Conservation (phyloP, 2,329 filamentous ascomycete genomes). For the Lachnellula arida region DNA sequence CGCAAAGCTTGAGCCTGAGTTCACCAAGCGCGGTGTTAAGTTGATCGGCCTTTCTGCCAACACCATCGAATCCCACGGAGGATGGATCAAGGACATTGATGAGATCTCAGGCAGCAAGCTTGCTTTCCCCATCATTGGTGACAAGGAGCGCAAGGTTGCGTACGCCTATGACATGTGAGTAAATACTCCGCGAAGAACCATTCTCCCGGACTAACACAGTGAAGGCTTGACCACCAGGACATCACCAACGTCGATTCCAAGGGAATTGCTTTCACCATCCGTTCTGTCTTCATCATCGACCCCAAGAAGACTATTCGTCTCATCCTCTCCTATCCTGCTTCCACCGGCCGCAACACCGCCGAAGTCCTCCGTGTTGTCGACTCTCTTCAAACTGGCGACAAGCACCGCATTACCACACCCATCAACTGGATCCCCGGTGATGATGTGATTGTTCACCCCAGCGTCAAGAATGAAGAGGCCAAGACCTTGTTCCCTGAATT, state of each 20-base stretch:
- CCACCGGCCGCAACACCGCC: conserved; percentile 76
- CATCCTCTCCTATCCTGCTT: conserved; percentile 89
- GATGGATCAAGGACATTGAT: conserved; percentile 87
- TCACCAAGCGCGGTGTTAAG: conserved; percentile 81
- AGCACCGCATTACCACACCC: conserved; percentile 81
- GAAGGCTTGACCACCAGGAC: conserved; percentile 72
- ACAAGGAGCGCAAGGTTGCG: conserved; percentile 73
- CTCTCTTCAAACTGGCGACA: conserved; percentile 78
- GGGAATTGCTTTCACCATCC: conserved; percentile 89
- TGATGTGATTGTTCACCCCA: conserved; percentile 87
- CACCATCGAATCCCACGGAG: conserved; percentile 74
- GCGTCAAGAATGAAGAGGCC: conserved; percentile 78
- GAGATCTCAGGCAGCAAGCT: conserved; percentile 69
- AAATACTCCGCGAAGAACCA: neutral
- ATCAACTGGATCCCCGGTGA: conserved; percentile 88
- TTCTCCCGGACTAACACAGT: neutral
- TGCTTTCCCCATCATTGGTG: conserved; percentile 75
- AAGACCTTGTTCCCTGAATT: conserved; percentile 81
- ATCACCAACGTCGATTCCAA: conserved; percentile 75
- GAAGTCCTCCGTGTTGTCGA: conserved; percentile 77
- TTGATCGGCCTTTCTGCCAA: conserved; percentile 89
- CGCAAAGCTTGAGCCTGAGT: conserved; percentile 82
- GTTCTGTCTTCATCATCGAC: conserved; percentile 92
- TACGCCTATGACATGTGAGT: conserved; percentile 73
- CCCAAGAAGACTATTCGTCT: conserved; percentile 89